Evolutionary conservation across 2,329 filamentous ascomycete species (phyloP), one percentile per base, ranked within the genome.

Genomic region (Hypoxylon rubiginosum): DNA sequence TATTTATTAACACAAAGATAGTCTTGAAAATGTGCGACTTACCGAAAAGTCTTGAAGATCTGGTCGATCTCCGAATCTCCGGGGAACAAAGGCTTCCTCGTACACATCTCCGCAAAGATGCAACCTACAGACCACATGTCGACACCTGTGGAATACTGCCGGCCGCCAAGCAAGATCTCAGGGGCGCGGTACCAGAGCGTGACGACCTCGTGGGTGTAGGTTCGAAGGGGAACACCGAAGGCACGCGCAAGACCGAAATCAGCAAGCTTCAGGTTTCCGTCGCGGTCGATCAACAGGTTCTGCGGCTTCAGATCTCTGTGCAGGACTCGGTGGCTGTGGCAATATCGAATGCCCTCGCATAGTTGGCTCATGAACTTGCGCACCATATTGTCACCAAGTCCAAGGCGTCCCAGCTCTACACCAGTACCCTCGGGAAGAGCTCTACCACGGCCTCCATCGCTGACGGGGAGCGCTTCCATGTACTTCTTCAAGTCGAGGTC

Each of bases 71-170:
- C 93, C 4, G 92, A 96, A 78, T 97, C 94, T 63, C 94, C 94
- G 11, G 94, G 93, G 84, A 97, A 97, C 46, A 97, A 85, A 4
- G 94, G 93, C 82, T 97, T 97, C 75, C 93, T 89, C 1, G 94
- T 97, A 81, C 93, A 97, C 94, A 97, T 97, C 81, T 97, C 94
- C 9, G 94, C 94, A 79, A 97, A 97, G 80, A 97, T 97, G 79
- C 93, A 96, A 67, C 94, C 94, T 53, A 94, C 90, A 32, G 92
- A 96, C 94, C 94, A 97, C 92, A 97, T 97, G 76, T 97, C 94
- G 45, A 97, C 93, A 62, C 94, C 94, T 13, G 94, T 97, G 13
- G 92, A 96, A 82, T 97, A 97, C 79, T 97, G 93, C 56, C 94
- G 90, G 62, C 94, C 93, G 77, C 94, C 94, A 1, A 97, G 88